Base-by-base conservation (phyloP, 192 early-diverging fungal genomes). In the Entophlyctis luteolus region DNA sequence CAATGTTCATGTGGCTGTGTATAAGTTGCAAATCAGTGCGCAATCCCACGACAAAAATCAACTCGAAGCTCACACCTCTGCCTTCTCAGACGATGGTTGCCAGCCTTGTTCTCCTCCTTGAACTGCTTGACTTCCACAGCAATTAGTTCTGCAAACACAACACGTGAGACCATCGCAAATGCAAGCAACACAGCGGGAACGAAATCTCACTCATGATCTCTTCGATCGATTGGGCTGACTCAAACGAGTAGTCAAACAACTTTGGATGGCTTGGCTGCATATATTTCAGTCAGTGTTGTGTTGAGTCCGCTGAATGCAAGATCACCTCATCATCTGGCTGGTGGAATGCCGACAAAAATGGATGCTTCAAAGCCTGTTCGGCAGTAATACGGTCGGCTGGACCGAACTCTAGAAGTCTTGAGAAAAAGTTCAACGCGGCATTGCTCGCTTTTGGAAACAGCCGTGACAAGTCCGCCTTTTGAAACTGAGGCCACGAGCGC, bases 391-490 rank as follows among this genome's bases (percentile, higher is more conserved):
- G 87, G 52, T 89, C 87, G 33, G 76, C 68, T 16, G 98, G 96
- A 73, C 91, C 89, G 38, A 98, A 93, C 33, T 82, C 81, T 22
- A 99, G 86, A 48, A 99, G 82, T 59, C 84, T 84, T 60, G 90
- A 87, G 67, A 99, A 81, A 37, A 99, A 74, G 72, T 97, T 91
- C 28, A 99, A 84, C 14, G 91, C 95, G 68, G 87, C 79, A 32
- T 91, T 87, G 70, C 90, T 91, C 29, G 93, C 92, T 39, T 87
- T 82, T 25, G 94, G 94, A 75, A 96, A 97, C 73, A 94, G 78
- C 59, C 84, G 82, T 31, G 76, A 67, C 66, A 96, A 87, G 28
- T 90, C 88, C 48, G 90, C 84, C 71, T 95, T 92, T 47, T 84
- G 77, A 72, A 92, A 93, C 63, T 92, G 88, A 32, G 92, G 91